These are phyloP conservation scores for Leccinum incarnatum DNA, from an alignment of 768 basidiomycete genomes.

Conservation along the genomic window DNA sequence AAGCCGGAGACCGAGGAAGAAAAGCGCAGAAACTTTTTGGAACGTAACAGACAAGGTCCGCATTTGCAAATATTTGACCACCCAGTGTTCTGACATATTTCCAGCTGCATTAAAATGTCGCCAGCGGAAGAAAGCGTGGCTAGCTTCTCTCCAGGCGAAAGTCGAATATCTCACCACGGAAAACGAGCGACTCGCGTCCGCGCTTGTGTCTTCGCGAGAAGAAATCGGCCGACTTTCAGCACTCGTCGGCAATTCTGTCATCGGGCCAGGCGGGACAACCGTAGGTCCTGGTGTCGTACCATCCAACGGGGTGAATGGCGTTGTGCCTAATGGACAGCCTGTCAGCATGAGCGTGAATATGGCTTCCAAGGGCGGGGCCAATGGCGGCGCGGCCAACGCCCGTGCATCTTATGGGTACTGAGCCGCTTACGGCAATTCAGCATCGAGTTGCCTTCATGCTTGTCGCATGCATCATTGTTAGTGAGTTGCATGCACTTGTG, in stretches of 20 bases:
- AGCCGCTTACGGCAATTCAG: slow-evolving; percentile 4
- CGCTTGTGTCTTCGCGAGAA: slow-evolving; percentile 84
- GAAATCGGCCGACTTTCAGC: slow-evolving; percentile 84
- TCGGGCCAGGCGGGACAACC: slow-evolving; percentile 39
- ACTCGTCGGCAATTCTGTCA: slow-evolving; percentile 63
- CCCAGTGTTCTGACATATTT: slow-evolving; percentile 5
- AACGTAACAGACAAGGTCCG: slow-evolving; percentile 93
- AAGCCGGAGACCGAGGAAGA: slow-evolving; percentile 98
- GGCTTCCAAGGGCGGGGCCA: slow-evolving; percentile 35
- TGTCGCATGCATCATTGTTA: slow-evolving; percentile 10
- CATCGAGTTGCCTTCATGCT: slow-evolving; percentile 4
- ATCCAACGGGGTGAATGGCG: slow-evolving; percentile 24
- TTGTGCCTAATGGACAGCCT: slow-evolving; percentile 34
- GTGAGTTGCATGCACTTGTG: slow-evolving; percentile 11
- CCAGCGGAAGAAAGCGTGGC: slow-evolving; percentile 98
- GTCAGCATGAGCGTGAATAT: slow-evolving; percentile 44
- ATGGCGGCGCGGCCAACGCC: slow-evolving; percentile 28
- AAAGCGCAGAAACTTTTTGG: slow-evolving; percentile 94
- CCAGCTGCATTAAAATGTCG: slow-evolving; percentile 97
- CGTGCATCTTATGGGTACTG: slow-evolving; percentile 43
- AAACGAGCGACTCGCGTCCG: slow-evolving; percentile 89
- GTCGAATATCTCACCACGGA: slow-evolving; percentile 91
- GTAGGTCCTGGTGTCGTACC: slow-evolving; percentile 32
- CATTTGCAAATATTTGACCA: not conserved
- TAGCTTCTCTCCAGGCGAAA: slow-evolving; percentile 86